Conservation (phyloP, 2,329 filamentous ascomycete genomes). For the Colletotrichum musae region DNA sequence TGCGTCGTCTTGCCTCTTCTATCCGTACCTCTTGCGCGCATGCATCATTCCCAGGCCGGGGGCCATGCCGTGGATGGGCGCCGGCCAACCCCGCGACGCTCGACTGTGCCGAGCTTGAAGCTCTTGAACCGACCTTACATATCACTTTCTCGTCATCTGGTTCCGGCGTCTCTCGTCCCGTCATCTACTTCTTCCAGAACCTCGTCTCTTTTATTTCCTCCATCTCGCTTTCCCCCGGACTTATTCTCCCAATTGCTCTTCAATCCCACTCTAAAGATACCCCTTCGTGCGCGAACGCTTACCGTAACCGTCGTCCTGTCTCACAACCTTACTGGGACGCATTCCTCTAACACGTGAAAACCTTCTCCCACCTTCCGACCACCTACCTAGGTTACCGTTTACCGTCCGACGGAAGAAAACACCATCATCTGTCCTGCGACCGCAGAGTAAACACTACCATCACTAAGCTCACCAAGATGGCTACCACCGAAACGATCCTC, state of each 20-base stretch:
- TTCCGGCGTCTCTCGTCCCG: not conserved
- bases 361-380: conserved; percentile 8
- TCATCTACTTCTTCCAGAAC: conserved; percentile 30
- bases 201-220: not conserved
- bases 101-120: conserved; percentile 38
- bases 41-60: conserved; percentile 36
- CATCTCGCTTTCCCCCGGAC: not conserved
- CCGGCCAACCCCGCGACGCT: conserved; percentile 30
- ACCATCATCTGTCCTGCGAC: conserved; percentile 3
- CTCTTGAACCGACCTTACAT: conserved; percentile 12
- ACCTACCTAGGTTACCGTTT: conserved; percentile 1
- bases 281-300: conserved; percentile 13
- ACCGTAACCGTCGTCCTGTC: conserved; percentile 27
- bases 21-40: conserved; percentile 15
- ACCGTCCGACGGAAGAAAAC: conserved; percentile 3
- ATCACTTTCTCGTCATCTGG: conserved; percentile 31
- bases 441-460: conserved; percentile 24
- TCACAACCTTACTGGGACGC: conserved; percentile 10
- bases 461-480: conserved; percentile 64
- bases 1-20: conserved; percentile 35
- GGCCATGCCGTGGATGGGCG: conserved; percentile 34
- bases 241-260: conserved; percentile 9
- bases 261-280: conserved; percentile 25
- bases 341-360: conserved; percentile 39
- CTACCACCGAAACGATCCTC: conserved; percentile 77